phyloP scores from a whole-genome alignment of 371 early-diverging fungal genomes.

The Umbelopsis sp. region DNA sequence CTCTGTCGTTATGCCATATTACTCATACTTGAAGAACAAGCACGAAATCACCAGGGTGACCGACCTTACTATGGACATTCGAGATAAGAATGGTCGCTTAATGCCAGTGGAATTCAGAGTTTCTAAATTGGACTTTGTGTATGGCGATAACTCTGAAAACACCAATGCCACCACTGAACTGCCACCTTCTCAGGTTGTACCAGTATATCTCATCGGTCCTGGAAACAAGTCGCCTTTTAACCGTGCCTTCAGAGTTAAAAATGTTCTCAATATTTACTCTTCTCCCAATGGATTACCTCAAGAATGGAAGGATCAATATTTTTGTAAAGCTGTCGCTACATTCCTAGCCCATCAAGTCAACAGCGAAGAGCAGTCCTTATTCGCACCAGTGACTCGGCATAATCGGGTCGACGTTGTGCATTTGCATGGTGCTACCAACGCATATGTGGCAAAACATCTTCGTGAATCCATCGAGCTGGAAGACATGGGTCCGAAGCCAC shows the following conservation, averaged over 20 bases:
- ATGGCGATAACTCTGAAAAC: neutral
- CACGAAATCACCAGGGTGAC: conserved; percentile 36
- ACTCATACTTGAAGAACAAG: conserved; percentile 53
- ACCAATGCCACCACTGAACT: conserved; percentile 11
- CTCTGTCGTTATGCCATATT: conserved; percentile 61
- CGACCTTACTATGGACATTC: conserved; percentile 48
- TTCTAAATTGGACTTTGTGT: conserved; percentile 42
- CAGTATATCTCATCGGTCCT: conserved; percentile 62
- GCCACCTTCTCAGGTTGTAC: conserved; percentile 28
- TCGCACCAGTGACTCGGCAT: conserved; percentile 40
- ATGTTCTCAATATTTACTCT: conserved; percentile 52
- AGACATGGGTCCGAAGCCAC: conserved; percentile 45
- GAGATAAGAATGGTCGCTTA: conserved; percentile 37
- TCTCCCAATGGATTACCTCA: conserved; percentile 54
- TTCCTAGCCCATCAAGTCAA: conserved; percentile 56
- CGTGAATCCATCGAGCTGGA: conserved; percentile 34
- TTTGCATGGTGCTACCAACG: conserved; percentile 68
- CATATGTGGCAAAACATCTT: conserved; percentile 56
- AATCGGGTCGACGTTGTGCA: conserved; percentile 61
- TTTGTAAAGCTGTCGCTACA: conserved; percentile 60
- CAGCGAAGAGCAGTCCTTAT: conserved; percentile 58
- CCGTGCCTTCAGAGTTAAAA: conserved; percentile 49
- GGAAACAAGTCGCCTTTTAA: conserved; percentile 51
- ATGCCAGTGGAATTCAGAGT: conserved; percentile 49
- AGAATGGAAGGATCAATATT: conserved; percentile 71